Base-by-base conservation (phyloP, 1,284 basidiomycete genomes). In the Trametes pubescens region DNA sequence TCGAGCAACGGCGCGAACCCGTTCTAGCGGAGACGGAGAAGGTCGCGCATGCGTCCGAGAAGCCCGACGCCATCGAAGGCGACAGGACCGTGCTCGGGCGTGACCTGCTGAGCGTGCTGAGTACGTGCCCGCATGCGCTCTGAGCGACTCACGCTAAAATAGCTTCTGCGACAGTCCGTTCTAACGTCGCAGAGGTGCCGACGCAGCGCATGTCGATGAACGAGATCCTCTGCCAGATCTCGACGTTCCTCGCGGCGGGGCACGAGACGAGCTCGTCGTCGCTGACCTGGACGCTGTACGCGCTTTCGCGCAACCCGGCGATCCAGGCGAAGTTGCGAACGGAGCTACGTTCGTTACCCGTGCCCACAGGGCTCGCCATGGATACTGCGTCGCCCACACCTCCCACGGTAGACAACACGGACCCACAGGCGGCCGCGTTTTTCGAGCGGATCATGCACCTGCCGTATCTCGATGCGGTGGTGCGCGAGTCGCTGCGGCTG, bases 151-250 rank as follows among this genome's bases (percentile, higher is more conserved):
- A 29, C 13, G 16, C 24, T 40, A 40, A 40, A 18, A 16, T 26
- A 62, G 86, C 2, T 88, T 87, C 72, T 74, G 84, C 70, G 14
- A 35, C 66, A 88, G 88, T 91, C 64, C 84, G 82, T 51, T 88
- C 88, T 4, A 90, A 89, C 72, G 75, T 85, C 68, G 80, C 84
- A 0, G 74, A 81, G 11, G 76, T 78, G 6, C 75, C 81, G 0
- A 78, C 79, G 0, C 84, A 91, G 72, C 80, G 80, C 24, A 83
- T 94, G 80, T 83, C 84, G 9, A 83, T 86, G 48, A 78, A 82
- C 16, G 91, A 94, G 71, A 86, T 91, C 3, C 78, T 89, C 29
- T 90, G 85, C 62, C 91, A 94, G 74, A 91, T 94, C 65, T 87
- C 88, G 9, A 94, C 90, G 0, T 92, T 94, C 74, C 82, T 94